Percentiles rank a stretch among this genome's conserved stretches.
These are phyloP conservation scores for Vaccinium darrowii DNA, from an alignment of 148 eudicot species.

Conservation along the genomic window DNA sequence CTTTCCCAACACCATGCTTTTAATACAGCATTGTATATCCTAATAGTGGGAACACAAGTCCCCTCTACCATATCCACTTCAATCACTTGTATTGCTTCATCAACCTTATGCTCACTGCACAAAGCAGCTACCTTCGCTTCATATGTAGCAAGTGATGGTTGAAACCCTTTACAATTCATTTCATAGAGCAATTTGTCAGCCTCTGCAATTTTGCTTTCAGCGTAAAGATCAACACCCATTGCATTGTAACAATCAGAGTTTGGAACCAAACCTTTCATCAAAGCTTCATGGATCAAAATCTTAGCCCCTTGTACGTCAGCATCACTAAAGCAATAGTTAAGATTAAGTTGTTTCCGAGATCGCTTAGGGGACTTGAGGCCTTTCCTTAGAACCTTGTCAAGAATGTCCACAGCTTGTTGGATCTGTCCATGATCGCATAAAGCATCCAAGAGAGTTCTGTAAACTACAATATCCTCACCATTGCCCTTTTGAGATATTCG, in stretches of 20 bases:
- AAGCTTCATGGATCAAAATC: slow-evolving; percentile 56
- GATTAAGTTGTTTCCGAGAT: slow-evolving; percentile 44
- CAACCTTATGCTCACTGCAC: slow-evolving; percentile 45
- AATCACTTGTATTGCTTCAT: slow-evolving; percentile 64
- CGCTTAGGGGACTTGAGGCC: slow-evolving; percentile 74
- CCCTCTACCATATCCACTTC: slow-evolving; percentile 63
- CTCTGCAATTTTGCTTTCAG: slow-evolving; percentile 54
- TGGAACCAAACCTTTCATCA: slow-evolving; percentile 65
- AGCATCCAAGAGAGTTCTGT: slow-evolving; percentile 64
- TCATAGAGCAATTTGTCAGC: slow-evolving; percentile 56
- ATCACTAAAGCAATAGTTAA: slow-evolving; percentile 36
- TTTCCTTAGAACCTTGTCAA: slow-evolving; percentile 68
- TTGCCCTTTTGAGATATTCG: slow-evolving; percentile 83
- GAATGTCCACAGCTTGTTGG: slow-evolving; percentile 64
- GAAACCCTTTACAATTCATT: slow-evolving; percentile 65
- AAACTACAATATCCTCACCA: slow-evolving; percentile 77
- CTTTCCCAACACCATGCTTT: slow-evolving; percentile 55
- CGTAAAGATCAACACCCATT: slow-evolving; percentile 61
- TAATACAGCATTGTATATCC: slow-evolving; percentile 46
- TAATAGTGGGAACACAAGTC: slow-evolving; percentile 64
- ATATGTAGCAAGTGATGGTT: slow-evolving; percentile 41
- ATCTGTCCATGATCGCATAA: slow-evolving; percentile 63
- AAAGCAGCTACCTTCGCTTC: slow-evolving; percentile 70
- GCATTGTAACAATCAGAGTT: slow-evolving; percentile 63
- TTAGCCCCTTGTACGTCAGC: slow-evolving; percentile 46